Evolutionary conservation across 2,329 filamentous ascomycete genomes (phyloP).

Genomic region (Penicillium sp.): DNA sequence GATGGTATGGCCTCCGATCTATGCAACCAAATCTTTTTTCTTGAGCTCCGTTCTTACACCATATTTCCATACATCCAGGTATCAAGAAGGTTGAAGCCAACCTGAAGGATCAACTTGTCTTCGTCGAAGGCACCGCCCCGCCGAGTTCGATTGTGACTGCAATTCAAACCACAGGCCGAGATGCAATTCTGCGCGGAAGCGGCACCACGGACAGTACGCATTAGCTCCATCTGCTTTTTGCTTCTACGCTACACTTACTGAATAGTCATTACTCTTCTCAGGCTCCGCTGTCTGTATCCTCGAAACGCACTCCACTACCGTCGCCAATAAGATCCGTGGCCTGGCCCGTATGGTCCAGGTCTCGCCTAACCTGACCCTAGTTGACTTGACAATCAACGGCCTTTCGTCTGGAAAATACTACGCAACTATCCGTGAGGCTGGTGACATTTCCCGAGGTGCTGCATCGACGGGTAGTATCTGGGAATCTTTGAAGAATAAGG

Average conservation of each 20-base stretch:
- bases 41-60: neutral
- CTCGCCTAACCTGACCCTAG: conserved; percentile 74
- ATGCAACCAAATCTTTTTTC: conserved; percentile 7
- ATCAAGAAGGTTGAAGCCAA: conserved; percentile 83
- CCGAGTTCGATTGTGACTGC: conserved; percentile 88
- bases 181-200: conserved; percentile 91
- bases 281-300: conserved; percentile 81
- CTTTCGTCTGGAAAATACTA: conserved; percentile 80
- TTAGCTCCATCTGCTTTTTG: conserved; percentile 16
- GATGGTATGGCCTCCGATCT: conserved; percentile 56
- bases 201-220: conserved; percentile 77
- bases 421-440: conserved; percentile 83
- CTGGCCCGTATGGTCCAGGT: conserved; percentile 95
- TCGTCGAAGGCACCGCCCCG: conserved; percentile 84
- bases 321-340: conserved; percentile 75
- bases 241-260: neutral
- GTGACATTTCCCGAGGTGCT: conserved; percentile 85
- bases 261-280: conserved; percentile 25
- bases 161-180: conserved; percentile 86
- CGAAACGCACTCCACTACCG: conserved; percentile 73
- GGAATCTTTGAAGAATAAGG: conserved; percentile 60
- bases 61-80: conserved; percentile 55
- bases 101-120: conserved; percentile 80
- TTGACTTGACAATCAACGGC: conserved; percentile 87
- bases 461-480: conserved; percentile 83